Conservation (phyloP, 2,329 filamentous ascomycete genomes). For the Mycosphaerella sp. region DNA sequence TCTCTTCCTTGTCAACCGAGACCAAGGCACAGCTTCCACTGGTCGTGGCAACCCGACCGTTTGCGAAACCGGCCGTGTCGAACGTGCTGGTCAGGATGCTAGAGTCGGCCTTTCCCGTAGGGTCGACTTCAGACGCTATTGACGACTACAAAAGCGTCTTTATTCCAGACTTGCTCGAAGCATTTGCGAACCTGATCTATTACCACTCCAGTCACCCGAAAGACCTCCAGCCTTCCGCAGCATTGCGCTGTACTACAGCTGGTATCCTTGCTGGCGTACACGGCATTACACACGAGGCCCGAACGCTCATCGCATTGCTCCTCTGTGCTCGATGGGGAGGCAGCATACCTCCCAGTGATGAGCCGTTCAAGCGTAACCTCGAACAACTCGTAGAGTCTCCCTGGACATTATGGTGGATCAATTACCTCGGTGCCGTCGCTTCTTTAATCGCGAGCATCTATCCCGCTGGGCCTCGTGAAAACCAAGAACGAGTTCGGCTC, state of each 20-base stretch:
- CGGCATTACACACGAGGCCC: constrained; percentile 65
- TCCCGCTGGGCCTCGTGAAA: constrained; percentile 50
- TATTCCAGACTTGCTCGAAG: constrained; percentile 44
- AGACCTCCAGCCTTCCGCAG: constrained; percentile 54
- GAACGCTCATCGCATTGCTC: constrained; percentile 65
- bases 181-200: constrained; percentile 56
- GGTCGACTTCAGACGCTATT: constrained; percentile 17
- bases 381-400: constrained; percentile 46
- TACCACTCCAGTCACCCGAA: constrained; percentile 40
- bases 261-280: constrained; percentile 63
- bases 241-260: constrained; percentile 65
- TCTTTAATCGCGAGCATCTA: constrained; percentile 54
- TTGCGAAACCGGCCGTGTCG: constrained; percentile 45
- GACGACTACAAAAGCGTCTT: constrained; percentile 40
- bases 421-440: constrained; percentile 57
- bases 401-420: constrained; percentile 58
- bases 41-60: constrained; percentile 52
- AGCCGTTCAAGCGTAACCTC: constrained; percentile 50
- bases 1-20: constrained; percentile 57
- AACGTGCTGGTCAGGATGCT: constrained; percentile 46
- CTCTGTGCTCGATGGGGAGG: constrained; percentile 70
- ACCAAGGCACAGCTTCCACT: constrained; percentile 63
- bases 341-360: constrained; percentile 54
- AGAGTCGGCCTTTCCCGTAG: constrained; percentile 41
- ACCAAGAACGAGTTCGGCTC: constrained; percentile 40